A percentile compares a stretch with the other conserved stretches of the same genome.
Conservation (phyloP, 2,329 filamentous ascomycete species). For the Orbilia blumenaviensis region DNA sequence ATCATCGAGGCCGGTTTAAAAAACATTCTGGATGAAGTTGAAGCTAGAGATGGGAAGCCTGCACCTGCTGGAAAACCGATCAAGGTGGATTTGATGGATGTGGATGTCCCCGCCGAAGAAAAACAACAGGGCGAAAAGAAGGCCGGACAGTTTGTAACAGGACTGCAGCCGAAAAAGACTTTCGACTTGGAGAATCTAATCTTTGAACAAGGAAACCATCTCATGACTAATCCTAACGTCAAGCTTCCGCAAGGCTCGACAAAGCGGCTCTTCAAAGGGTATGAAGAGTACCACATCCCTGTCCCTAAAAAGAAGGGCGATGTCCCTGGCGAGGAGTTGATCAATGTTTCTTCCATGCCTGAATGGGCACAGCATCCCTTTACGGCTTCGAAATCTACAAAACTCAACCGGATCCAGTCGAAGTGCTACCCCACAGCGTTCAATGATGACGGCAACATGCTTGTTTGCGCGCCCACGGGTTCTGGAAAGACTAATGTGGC, state of each 20-base stretch:
- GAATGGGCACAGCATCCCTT: conserved; percentile 92
- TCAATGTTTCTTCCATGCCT: conserved; percentile 86
- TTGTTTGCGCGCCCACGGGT: conserved; percentile 95
- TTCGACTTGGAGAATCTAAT: conserved; percentile 96
- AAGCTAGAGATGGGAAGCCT: conserved; percentile 72
- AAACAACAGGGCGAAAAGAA: conserved; percentile 69
- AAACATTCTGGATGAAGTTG: conserved; percentile 86
- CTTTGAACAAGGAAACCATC: conserved; percentile 96
- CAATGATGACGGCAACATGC: conserved; percentile 93
- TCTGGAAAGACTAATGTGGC: conserved; percentile 99
- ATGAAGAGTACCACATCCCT: conserved; percentile 97
- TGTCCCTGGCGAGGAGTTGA: conserved; percentile 76
- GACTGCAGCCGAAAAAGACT: conserved; percentile 82
- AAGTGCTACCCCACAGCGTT: conserved; percentile 92
- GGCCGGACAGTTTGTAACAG: conserved; percentile 69
- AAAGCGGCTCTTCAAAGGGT: conserved; percentile 95
- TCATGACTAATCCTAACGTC: conserved; percentile 99
- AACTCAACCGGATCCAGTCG: conserved; percentile 94
- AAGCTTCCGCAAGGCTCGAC: conserved; percentile 92
- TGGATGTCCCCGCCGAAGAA: conserved; percentile 73
- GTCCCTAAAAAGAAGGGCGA: conserved; percentile 87
- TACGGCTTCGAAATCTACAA: conserved; percentile 73
- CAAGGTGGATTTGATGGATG: conserved; percentile 84
- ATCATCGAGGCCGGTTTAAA: conserved; percentile 89
- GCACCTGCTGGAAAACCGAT: conserved; percentile 76